Conservation (phyloP, 139 green algal genomes). For the Parachlorella kessleri region DNA sequence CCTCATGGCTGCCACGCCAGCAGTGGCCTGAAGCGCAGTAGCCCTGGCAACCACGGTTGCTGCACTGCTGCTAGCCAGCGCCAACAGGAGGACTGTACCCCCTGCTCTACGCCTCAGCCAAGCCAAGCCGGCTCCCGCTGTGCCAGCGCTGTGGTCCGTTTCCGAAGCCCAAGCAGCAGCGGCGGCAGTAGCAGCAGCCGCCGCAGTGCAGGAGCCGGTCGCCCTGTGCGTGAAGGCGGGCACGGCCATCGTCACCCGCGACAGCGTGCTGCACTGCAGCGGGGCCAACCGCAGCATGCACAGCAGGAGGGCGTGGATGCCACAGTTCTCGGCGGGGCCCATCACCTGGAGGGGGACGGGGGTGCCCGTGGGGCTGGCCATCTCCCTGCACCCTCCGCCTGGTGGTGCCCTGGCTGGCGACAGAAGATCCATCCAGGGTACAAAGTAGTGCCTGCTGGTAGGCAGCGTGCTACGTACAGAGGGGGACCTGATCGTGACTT, state of each 20-base stretch:
- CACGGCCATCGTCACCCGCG: slow-evolving; percentile 30
- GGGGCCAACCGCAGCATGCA: slow-evolving; percentile 27
- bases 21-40: background rate
- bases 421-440: too few relatives aligned
- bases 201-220: background rate
- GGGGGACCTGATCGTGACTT: too few relatives aligned
- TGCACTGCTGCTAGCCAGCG: too few relatives aligned
- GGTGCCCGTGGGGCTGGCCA: slow-evolving; percentile 8
- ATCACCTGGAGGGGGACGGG: background rate
- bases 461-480: too few relatives aligned
- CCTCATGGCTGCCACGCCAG: background rate
- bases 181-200: background rate
- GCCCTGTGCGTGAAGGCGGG: background rate
- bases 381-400: slow-evolving; percentile 1
- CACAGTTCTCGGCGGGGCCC: slow-evolving; percentile 33
- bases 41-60: background rate
- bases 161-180: slow-evolving; percentile 1
- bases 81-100: too few relatives aligned
- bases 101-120: too few relatives aligned
- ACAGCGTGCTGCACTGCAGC: slow-evolving; percentile 38
- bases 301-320: slow-evolving; percentile 45
- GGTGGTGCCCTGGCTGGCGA: too few relatives aligned
- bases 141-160: too few relatives aligned
- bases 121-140: too few relatives aligned
- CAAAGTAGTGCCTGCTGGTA: too few relatives aligned